phyloP scores from a whole-genome alignment of 2,329 filamentous ascomycete genomes.

The Arthrocladium fulminans region DNA sequence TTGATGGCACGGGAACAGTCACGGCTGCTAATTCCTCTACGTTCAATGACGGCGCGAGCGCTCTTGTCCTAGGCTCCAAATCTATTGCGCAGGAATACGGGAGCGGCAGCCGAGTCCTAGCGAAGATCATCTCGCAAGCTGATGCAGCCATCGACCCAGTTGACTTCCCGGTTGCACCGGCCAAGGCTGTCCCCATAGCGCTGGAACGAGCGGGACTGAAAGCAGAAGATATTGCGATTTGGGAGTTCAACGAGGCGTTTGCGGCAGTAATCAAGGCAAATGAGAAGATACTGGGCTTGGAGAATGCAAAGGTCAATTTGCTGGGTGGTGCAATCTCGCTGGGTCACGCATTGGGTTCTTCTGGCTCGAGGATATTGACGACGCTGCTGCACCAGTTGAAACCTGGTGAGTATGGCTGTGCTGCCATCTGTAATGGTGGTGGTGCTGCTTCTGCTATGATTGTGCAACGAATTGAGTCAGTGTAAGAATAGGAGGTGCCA shows the following conservation, averaged over 20 bases:
- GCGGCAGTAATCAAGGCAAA: slow-evolving; percentile 93
- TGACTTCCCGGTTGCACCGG: slow-evolving; percentile 87
- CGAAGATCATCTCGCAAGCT: slow-evolving; percentile 72
- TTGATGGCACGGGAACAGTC: slow-evolving; percentile 76
- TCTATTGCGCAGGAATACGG: slow-evolving; percentile 74
- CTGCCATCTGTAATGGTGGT: slow-evolving; percentile 93
- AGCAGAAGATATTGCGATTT: slow-evolving; percentile 83
- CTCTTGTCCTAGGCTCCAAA: slow-evolving; percentile 74
- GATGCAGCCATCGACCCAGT: slow-evolving; percentile 86
- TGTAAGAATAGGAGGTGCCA: too few relatives aligned
- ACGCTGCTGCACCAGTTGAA: slow-evolving; percentile 86
- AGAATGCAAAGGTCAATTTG: slow-evolving; percentile 72
- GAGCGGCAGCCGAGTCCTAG: slow-evolving; percentile 68
- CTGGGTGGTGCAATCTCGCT: slow-evolving; percentile 86
- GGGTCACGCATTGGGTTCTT: slow-evolving; percentile 87
- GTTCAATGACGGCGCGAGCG: slow-evolving; percentile 89
- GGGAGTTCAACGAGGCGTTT: slow-evolving; percentile 99
- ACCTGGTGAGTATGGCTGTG: slow-evolving; percentile 86
- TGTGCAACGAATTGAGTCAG: slow-evolving; percentile 66
- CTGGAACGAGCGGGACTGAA: slow-evolving; percentile 81
- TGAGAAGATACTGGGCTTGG: slow-evolving; percentile 71
- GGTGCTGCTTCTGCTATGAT: slow-evolving; percentile 87
- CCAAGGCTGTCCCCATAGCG: slow-evolving; percentile 85
- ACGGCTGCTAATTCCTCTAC: slow-evolving; percentile 92
- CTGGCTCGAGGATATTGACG: slow-evolving; percentile 80